A percentile compares a stretch with the other conserved stretches of the same genome.
Evolutionary conservation across 805 yeast species (phyloP).

Genomic region (Nakazawaea ernobii): DNA sequence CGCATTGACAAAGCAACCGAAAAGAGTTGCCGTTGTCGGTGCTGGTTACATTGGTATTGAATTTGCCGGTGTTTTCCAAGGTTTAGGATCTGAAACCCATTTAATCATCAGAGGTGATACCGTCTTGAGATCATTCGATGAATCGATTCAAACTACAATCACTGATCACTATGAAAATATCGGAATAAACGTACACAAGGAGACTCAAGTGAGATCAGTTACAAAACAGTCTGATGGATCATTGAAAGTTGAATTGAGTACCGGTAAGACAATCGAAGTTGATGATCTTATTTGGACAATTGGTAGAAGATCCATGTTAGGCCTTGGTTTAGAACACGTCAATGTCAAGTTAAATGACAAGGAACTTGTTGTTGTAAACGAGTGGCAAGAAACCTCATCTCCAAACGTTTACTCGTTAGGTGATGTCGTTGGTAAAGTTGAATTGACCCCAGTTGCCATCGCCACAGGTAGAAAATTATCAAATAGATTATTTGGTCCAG

Average conservation of each 20-base stretch:
- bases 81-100: constrained; percentile 81
- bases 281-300: constrained; percentile 90
- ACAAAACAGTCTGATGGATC: constrained; percentile 44
- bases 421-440: constrained; percentile 89
- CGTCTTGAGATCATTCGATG: constrained; percentile 84
- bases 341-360: constrained; percentile 59
- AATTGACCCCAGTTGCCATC: constrained; percentile 96
- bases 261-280: constrained; percentile 46
- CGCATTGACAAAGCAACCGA: constrained; percentile 74
- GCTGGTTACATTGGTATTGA: constrained; percentile 98
- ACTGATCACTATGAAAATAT: constrained; percentile 75
- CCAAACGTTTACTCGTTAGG: constrained; percentile 79
- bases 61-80: constrained; percentile 89
- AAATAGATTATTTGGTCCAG: constrained; percentile 86
- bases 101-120: constrained; percentile 88
- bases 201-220: constrained; percentile 43
- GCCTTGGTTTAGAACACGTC: constrained; percentile 70
- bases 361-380: constrained; percentile 74
- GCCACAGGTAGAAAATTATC: constrained; percentile 96
- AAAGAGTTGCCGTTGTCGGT: constrained; percentile 90
- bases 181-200: constrained; percentile 79
- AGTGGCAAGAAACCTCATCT: constrained; percentile 76
- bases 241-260: constrained; percentile 40
- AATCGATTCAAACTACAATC: constrained; percentile 67
- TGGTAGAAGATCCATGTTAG: constrained; percentile 77